These are phyloP conservation scores for Hsuehochloa calcarea DNA, from an alignment of 176 grass and related monocot genomes.

Conservation along the genomic window DNA sequence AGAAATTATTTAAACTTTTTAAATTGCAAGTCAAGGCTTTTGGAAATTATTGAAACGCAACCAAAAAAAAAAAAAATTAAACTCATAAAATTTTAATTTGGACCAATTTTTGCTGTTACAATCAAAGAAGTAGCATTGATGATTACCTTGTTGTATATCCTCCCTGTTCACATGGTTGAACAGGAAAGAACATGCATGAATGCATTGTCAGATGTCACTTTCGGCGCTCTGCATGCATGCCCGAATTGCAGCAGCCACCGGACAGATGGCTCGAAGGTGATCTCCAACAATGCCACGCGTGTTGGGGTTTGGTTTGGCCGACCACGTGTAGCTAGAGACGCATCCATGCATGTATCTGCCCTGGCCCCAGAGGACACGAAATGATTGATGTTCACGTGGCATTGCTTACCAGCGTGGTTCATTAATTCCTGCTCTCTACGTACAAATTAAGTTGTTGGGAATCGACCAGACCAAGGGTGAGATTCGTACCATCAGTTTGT, in stretches of 20 bases:
- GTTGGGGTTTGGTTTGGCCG: neutral
- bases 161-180: neutral
- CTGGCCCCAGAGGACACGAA: neutral
- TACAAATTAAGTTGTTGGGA: no score
- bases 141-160: neutral
- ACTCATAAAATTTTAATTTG: no score
- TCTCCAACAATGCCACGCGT: neutral
- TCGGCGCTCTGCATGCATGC: slow-evolving; percentile 14
- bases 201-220: neutral
- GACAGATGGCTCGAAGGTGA: neutral
- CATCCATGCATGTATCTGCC: neutral
- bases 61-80: no score
- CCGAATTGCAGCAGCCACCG: neutral
- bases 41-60: no score
- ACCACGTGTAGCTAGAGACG: no score
- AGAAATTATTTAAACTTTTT: no score
- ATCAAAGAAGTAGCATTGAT: neutral
- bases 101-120: no score
- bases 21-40: no score
- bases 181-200: neutral
- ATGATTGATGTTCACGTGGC: neutral
- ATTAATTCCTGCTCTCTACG: neutral
- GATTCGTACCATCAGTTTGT: neutral
- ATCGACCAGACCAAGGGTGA: neutral
- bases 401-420: neutral